Percentiles rank a stretch among this genome's conserved stretches.
Evolutionary conservation across 306 rosid species (phyloP).

Genomic region (Lagenaria siceraria): DNA sequence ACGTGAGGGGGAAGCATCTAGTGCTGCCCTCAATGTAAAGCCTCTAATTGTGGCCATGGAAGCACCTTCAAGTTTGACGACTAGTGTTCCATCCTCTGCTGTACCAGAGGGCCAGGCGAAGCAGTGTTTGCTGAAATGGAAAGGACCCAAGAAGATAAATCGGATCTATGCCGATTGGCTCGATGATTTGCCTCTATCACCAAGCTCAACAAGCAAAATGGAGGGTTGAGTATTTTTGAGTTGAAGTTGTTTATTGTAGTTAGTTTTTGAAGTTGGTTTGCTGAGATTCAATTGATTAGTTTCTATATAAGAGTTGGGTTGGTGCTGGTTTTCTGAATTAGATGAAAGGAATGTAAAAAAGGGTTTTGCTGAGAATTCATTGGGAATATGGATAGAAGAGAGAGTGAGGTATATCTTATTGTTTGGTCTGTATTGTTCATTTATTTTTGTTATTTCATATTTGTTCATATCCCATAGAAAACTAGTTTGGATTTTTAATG

Average conservation of each 20-base stretch:
- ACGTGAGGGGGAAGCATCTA: slow-evolving; percentile 38
- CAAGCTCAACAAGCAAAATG: slow-evolving; percentile 28
- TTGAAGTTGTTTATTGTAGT: neutral
- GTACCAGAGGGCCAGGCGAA: slow-evolving; percentile 35
- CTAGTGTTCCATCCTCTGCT: slow-evolving; percentile 16
- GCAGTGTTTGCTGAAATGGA: slow-evolving; percentile 51
- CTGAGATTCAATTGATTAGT: neutral
- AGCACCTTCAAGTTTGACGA: slow-evolving; percentile 19
- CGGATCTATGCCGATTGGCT: slow-evolving; percentile 90
- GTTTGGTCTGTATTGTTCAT: neutral
- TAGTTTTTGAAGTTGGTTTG: neutral
- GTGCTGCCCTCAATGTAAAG: slow-evolving; percentile 16
- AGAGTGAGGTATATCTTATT: neutral
- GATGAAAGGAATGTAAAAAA: neutral
- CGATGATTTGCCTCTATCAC: slow-evolving; percentile 51
- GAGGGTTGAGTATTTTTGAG: slow-evolving; percentile 32
- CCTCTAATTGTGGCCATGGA: slow-evolving; percentile 25
- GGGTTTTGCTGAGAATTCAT: neutral
- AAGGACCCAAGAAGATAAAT: slow-evolving; percentile 59
- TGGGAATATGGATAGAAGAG: neutral
- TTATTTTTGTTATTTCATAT: neutral
- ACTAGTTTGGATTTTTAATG: neutral
- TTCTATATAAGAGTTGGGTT: neutral
- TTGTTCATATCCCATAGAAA: slow-evolving; percentile 5
- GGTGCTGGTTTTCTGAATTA: neutral